Evolutionary conservation across 2,329 filamentous ascomycete species (phyloP).

Genomic region (Chalaropsis thielavioides): DNA sequence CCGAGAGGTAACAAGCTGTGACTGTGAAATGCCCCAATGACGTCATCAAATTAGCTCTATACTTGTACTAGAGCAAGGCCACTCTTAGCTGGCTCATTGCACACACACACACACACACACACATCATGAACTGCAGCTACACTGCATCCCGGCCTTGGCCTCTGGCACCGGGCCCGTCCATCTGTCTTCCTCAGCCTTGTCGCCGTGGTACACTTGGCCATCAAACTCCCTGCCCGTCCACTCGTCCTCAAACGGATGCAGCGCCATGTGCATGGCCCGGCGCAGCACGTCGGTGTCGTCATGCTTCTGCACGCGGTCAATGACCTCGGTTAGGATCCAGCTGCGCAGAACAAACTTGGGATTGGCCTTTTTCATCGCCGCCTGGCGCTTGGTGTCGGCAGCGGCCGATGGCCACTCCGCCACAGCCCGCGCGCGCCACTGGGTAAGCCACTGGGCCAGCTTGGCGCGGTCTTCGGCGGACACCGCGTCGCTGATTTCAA

Average conservation of each 20-base stretch:
- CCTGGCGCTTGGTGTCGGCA: conserved; percentile 47
- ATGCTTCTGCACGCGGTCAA: conserved; percentile 72
- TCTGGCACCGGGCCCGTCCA: conserved; percentile 78
- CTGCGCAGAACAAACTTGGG: conserved; percentile 83
- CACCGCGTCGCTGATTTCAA: conserved; percentile 49
- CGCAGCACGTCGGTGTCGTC: conserved; percentile 66
- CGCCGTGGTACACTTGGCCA: conserved; percentile 37
- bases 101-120: not conserved
- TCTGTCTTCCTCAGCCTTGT: conserved; percentile 61
- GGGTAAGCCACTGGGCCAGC: conserved; percentile 66
- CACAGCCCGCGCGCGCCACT: conserved; percentile 55
- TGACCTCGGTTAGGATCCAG: conserved; percentile 90
- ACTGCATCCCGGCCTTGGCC: conserved; percentile 69
- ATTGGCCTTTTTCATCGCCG: conserved; percentile 72
- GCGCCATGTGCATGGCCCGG: conserved; percentile 65
- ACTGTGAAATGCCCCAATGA: not conserved
- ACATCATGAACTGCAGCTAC: conserved; percentile 74
- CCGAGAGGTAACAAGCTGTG: not conserved
- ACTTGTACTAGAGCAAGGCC: not conserved
- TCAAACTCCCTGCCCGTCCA: conserved; percentile 45
- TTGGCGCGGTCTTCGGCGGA: conserved; percentile 51
- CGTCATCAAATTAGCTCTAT: not conserved
- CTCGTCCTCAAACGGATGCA: conserved; percentile 69
- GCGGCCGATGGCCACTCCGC: conserved; percentile 55
- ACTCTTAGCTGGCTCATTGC: too few species aligned